Conservation (phyloP, 2,329 filamentous ascomycete species). For the Leptographium flavum region DNA sequence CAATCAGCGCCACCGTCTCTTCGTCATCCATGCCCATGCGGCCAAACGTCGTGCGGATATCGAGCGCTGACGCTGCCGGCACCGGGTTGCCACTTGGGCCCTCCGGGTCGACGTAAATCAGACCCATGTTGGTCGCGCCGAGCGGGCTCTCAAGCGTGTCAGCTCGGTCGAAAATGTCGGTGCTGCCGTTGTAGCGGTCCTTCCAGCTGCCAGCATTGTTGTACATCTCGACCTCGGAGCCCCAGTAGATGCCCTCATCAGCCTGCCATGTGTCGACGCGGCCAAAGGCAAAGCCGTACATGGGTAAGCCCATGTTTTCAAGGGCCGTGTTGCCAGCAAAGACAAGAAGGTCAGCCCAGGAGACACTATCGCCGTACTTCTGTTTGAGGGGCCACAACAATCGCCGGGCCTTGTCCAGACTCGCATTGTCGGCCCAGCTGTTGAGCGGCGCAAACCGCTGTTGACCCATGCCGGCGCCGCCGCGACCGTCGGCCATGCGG, state of each 20-base stretch:
- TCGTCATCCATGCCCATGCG: conserved; percentile 77
- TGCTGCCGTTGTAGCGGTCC: conserved; percentile 1
- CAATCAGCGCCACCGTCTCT: conserved; percentile 68
- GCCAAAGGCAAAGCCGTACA: conserved; percentile 60
- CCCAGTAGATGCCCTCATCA: conserved; percentile 67
- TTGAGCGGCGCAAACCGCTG: conserved; percentile 71
- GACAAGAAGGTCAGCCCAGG: conserved; percentile 61
- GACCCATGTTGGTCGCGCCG: conserved; percentile 56
- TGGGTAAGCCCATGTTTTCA: conserved; percentile 62
- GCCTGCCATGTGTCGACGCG: conserved; percentile 61
- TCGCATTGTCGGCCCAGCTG: conserved; percentile 70
- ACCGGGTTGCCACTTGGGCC: conserved; percentile 61
- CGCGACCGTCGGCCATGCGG: conserved; percentile 59
- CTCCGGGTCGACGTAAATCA: conserved; percentile 75
- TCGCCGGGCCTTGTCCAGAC: conserved; percentile 66
- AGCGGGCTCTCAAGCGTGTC: conserved; percentile 45
- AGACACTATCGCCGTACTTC: conserved; percentile 72
- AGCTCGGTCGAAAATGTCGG: neutral
- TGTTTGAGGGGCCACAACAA: conserved; percentile 69
- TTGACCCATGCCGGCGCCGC: conserved; percentile 59
- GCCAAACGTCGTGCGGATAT: conserved; percentile 63
- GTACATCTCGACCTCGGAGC: conserved; percentile 53
- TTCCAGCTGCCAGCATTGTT: conserved; percentile 28
- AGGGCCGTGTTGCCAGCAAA: conserved; percentile 64
- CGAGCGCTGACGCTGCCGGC: conserved; percentile 50